These are phyloP conservation scores for Iris macrosiphon DNA, from an alignment of 106 monocot genomes.

Conservation along the genomic window DNA sequence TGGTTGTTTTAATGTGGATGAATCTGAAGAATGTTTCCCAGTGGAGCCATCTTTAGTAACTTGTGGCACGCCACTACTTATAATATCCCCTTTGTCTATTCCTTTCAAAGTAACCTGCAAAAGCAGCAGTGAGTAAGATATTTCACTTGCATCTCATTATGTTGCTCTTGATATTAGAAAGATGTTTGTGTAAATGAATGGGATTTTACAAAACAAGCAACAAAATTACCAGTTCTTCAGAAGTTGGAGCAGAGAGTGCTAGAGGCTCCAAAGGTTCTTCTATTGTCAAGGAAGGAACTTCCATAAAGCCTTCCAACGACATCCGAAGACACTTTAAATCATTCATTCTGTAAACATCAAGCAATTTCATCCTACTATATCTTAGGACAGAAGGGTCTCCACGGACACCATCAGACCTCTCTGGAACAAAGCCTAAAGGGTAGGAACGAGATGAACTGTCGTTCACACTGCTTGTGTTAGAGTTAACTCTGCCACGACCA, in stretches of 20 bases:
- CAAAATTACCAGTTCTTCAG: conserved; percentile 73
- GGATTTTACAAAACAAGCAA: background rate
- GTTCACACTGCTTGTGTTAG: conserved; percentile 8
- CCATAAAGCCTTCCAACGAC: conserved; percentile 32
- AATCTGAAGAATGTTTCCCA: conserved; percentile 41
- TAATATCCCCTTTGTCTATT: conserved; percentile 89
- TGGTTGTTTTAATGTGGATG: conserved; percentile 10
- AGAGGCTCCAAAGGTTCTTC: conserved; percentile 59
- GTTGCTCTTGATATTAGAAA: conserved; percentile 6
- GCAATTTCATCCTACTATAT: conserved; percentile 85
- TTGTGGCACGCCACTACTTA: conserved; percentile 60
- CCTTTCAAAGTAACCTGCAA: conserved; percentile 69
- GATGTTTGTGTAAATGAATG: background rate
- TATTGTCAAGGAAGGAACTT: conserved; percentile 65
- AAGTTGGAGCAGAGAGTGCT: conserved; percentile 58
- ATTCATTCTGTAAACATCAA: conserved; percentile 78
- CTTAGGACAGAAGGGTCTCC: conserved; percentile 32
- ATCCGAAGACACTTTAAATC: conserved; percentile 39
- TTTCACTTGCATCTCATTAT: too few relatives aligned
- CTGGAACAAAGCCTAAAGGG: conserved; percentile 26
- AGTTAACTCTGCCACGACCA: conserved; percentile 42
- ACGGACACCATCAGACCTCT: conserved; percentile 37
- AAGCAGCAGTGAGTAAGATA: conserved; percentile 4
- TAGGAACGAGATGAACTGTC: conserved; percentile 15
- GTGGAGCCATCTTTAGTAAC: conserved; percentile 61